phyloP scores from a whole-genome alignment of 2,329 filamentous ascomycete genomes.

The Exserohilum turcica region DNA sequence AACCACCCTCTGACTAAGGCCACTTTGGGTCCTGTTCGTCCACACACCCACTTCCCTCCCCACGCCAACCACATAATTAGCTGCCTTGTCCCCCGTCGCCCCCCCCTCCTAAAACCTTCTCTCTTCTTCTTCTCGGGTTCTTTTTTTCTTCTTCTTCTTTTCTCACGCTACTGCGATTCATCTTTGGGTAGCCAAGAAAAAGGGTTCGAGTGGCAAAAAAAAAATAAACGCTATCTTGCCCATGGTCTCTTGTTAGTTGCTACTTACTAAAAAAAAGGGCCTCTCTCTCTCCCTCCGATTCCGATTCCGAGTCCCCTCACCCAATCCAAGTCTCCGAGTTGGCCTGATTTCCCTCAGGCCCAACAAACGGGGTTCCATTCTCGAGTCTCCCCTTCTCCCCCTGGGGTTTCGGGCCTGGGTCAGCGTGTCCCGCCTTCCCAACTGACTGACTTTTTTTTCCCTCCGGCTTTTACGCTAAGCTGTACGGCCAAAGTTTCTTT shows the following conservation, averaged over 20 bases:
- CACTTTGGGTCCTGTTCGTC: constrained; percentile 19
- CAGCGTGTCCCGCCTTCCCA: too few relatives aligned
- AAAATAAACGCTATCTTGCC: too few relatives aligned
- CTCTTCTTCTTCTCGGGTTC: neutral
- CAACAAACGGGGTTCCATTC: neutral
- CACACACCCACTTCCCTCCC: constrained; percentile 4
- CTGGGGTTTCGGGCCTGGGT: too few relatives aligned
- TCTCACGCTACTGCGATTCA: too few relatives aligned
- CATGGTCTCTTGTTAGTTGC: neutral
- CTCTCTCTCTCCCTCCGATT: neutral
- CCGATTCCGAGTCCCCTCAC: constrained; percentile 11
- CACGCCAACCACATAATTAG: too few relatives aligned
- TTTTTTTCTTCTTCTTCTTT: neutral
- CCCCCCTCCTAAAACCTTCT: too few relatives aligned
- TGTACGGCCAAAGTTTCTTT: neutral
- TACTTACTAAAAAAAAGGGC: neutral
- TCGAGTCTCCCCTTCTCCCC: too few relatives aligned
- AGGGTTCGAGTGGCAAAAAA: constrained; percentile 4
- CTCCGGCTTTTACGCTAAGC: neutral
- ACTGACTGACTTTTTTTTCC: too few relatives aligned
- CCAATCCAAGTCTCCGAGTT: neutral
- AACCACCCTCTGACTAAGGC: constrained; percentile 17
- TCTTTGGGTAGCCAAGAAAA: neutral
- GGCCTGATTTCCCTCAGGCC: neutral
- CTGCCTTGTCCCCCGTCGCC: too few relatives aligned